These are phyloP conservation scores for Apiotrichum gracile DNA, from an alignment of 1,284 basidiomycete genomes.

Conservation along the genomic window DNA sequence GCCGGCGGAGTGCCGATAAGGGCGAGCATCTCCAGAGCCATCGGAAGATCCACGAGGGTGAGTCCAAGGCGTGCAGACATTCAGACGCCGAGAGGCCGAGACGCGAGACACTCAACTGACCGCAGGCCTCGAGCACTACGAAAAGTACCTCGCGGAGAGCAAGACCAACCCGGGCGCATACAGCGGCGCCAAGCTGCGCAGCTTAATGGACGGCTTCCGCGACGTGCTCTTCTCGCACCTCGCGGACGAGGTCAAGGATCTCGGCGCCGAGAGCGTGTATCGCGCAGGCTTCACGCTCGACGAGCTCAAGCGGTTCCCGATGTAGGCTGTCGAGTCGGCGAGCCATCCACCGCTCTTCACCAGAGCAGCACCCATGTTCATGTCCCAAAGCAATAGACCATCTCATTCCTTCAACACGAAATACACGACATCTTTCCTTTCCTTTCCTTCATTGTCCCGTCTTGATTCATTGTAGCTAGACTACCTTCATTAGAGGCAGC, in stretches of 20 bases:
- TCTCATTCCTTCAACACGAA: no score
- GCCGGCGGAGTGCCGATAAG: no score
- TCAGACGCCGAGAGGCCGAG: no score
- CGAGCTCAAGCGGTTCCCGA: conserved; percentile 55
- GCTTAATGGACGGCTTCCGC: conserved; percentile 58
- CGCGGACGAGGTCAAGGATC: conserved; percentile 62
- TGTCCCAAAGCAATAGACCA: no score
- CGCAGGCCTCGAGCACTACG: conserved; percentile 51
- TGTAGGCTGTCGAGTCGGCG: conserved; percentile 32
- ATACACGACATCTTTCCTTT: no score
- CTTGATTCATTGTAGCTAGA: no score
- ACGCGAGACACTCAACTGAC: no score
- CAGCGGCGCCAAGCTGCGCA: conserved; percentile 56
- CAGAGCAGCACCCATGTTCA: no score
- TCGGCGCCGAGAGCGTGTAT: conserved; percentile 58
- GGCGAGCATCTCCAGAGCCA: conserved; percentile 59
- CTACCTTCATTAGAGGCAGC: no score
- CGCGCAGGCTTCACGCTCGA: conserved; percentile 59
- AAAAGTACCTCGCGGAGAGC: conserved; percentile 52
- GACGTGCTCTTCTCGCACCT: conserved; percentile 63
- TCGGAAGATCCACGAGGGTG: conserved; percentile 61
- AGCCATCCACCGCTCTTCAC: no score
- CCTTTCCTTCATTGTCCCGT: no score
- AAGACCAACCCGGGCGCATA: conserved; percentile 54
- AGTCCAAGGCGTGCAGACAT: no score